These are phyloP conservation scores for Fistulifera pelliculosa DNA, from an alignment of 108 stramenopile species.

Conservation along the genomic window DNA sequence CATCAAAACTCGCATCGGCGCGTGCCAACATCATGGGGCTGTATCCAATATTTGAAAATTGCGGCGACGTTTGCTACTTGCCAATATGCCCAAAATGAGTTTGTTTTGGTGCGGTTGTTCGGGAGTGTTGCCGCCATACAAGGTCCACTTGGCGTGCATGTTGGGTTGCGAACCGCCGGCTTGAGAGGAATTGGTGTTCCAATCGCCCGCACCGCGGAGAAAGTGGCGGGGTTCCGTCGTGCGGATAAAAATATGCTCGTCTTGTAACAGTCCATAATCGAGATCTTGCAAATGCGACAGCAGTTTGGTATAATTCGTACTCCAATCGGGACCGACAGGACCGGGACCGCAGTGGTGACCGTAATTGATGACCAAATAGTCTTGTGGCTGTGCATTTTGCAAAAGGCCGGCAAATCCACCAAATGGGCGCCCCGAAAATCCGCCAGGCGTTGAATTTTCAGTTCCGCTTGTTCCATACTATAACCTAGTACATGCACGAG, in stretches of 20 bases:
- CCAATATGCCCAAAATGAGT: constrained; percentile 5
- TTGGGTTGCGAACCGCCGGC: constrained; percentile 8
- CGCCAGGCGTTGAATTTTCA: no score
- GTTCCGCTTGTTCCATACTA: no score
- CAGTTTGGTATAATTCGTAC: no score
- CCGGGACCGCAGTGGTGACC: no score
- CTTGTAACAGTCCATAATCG: constrained; percentile 1
- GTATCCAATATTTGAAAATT: constrained; percentile 10
- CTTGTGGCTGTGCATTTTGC: no score
- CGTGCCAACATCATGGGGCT: constrained; percentile 16
- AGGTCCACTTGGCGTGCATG: constrained; percentile 7
- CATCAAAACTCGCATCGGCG: constrained; percentile 16
- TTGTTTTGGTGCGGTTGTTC: constrained; percentile 13
- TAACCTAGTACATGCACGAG: no score
- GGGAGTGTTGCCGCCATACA: constrained; percentile 6
- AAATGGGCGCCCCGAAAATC: no score
- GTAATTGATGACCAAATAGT: no score
- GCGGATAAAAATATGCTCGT: constrained; percentile 7
- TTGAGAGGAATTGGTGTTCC: constrained; percentile 13
- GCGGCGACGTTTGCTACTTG: neutral
- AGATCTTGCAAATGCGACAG: no score
- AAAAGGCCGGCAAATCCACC: no score
- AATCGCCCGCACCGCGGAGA: constrained; percentile 11
- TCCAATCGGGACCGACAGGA: no score
- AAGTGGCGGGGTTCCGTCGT: constrained; percentile 13